Evolutionary conservation across 2,329 filamentous ascomycete genomes (phyloP), one percentile per base, ranked within the genome.

Genomic region (Neopestalotiopsis rosae): DNA sequence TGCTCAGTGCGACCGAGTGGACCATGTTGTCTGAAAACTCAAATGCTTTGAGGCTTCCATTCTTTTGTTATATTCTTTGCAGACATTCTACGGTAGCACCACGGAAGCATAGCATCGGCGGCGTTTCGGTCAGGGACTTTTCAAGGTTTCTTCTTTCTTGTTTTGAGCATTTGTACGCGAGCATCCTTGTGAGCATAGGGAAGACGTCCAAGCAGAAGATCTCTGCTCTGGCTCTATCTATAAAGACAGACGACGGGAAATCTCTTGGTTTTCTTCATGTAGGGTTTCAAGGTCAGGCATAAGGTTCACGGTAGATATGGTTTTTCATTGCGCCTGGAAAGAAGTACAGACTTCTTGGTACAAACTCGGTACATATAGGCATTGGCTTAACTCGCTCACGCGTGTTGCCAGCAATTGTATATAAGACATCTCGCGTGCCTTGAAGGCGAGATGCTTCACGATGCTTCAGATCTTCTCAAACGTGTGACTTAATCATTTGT

Each of bases 301-400:
- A 52, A n/a, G 45, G 45, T 52, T 52, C 45, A 24, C n/a, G 45
- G 45, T 52, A 52, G 45, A 52, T 52, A n/a, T n/a, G 45, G 45
- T 52, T 52, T 28, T 52, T 52, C 45, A 20, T 52, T 52, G 45
- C 17, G 10, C 17, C n/a, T 20, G 45, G 45, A 52, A n/a, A n/a
- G 45, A 52, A 52, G 45, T 52, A 9, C 17, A 52, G 17, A n/a
- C 45, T 52, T 52, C 45, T 52, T 52, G 45, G 45, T 24, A 52
- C 45, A 52, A n/a, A 52, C 3, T 1, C 45, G 45, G 17, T 38
- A 38, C 34, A 38, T 38, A 38, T 38, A 38, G 34, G 34, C 34
- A 38, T 52, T 52, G 45, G 45, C 45, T 52, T n/a, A 10, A 38
- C 20, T 52, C n/a, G 45, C 45, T 20, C 45, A 52, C 17, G n/a